These are phyloP conservation scores for Hibiscus syriacus DNA, from an alignment of 345 rosid genomes.

Conservation along the genomic window DNA sequence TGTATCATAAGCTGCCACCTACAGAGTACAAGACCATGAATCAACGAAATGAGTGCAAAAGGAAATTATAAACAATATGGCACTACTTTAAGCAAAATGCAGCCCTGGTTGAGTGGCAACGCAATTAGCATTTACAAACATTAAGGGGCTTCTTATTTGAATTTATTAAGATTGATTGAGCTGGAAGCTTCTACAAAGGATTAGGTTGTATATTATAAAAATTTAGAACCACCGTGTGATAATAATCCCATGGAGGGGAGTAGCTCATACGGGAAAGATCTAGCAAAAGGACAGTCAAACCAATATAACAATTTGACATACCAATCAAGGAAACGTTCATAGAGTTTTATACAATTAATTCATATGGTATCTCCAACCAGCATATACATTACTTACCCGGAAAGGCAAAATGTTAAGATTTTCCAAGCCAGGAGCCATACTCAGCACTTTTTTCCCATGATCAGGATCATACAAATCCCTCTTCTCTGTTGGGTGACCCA, in stretches of 20 bases:
- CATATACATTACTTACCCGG: slow-evolving; percentile 38
- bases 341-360: background rate
- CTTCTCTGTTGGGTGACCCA: slow-evolving; percentile 94
- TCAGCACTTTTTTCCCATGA: slow-evolving; percentile 90
- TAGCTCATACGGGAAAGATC: background rate
- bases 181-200: background rate
- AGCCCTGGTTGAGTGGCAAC: background rate
- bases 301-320: background rate
- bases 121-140: background rate
- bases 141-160: background rate
- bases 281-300: background rate
- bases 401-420: slow-evolving; percentile 91
- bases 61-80: background rate
- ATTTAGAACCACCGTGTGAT: background rate
- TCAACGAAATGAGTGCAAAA: background rate
- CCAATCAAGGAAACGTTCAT: background rate
- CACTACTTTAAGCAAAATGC: background rate
- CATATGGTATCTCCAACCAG: background rate
- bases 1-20: slow-evolving; percentile 96
- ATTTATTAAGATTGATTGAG: background rate
- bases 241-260: background rate
- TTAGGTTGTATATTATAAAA: background rate
- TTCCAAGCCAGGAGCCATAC: slow-evolving; percentile 99
- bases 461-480: slow-evolving; percentile 95
- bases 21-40: slow-evolving; percentile 13